A percentile compares a stretch with the other conserved stretches of the same genome.
phyloP scores from a whole-genome alignment of 148 eudicot species.

The Persicaria maculosa region DNA sequence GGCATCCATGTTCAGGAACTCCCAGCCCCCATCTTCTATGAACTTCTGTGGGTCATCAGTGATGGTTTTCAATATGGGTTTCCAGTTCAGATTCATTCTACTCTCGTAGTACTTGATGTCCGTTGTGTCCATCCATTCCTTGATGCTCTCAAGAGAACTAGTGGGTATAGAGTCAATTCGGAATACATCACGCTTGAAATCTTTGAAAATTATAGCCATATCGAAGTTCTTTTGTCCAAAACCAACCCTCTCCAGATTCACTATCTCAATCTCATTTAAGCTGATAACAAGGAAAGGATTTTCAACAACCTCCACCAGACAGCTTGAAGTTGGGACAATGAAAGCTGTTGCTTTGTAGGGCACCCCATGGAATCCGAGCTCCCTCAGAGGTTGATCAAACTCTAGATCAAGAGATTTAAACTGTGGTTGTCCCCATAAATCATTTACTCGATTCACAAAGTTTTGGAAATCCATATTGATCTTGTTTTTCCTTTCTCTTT shows the following conservation, averaged over 20 bases:
- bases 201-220: constrained; percentile 85
- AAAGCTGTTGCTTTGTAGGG: constrained; percentile 85
- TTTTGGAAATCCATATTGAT: constrained; percentile 77
- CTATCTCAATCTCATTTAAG: constrained; percentile 76
- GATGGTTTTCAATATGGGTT: constrained; percentile 72
- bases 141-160: constrained; percentile 71
- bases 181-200: constrained; percentile 82
- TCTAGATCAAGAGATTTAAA: constrained; percentile 68
- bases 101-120: constrained; percentile 92
- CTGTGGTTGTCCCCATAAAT: constrained; percentile 80
- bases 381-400: constrained; percentile 92
- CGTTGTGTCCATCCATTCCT: constrained; percentile 91
- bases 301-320: constrained; percentile 87
- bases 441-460: constrained; percentile 86
- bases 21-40: constrained; percentile 92
- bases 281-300: constrained; percentile 74
- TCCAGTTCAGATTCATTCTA: constrained; percentile 89
- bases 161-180: constrained; percentile 90
- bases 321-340: constrained; percentile 88
- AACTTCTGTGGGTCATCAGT: constrained; percentile 75
- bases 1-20: constrained; percentile 82
- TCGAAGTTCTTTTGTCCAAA: constrained; percentile 95
- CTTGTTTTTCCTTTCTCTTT: constrained; percentile 82
- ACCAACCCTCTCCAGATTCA: constrained; percentile 86
- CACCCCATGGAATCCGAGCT: constrained; percentile 93